Conservation (phyloP, 2,329 filamentous ascomycete species). For the Scedosporium dehoogii region DNA sequence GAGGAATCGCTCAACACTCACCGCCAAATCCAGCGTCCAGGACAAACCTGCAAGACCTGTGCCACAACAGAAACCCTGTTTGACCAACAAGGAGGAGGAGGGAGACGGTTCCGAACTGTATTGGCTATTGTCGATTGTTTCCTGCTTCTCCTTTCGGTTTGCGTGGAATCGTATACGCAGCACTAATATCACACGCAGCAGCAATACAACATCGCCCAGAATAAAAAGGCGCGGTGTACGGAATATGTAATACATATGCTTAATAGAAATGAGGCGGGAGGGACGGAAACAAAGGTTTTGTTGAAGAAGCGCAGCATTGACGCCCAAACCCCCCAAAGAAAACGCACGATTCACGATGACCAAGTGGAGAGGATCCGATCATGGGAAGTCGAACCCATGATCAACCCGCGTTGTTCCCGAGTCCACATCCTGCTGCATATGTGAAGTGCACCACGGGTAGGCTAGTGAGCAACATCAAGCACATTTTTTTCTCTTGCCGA, state of each 20-base stretch:
- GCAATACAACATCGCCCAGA: background rate
- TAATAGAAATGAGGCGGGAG: background rate
- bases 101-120: background rate
- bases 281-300: background rate
- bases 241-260: background rate
- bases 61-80: background rate
- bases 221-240: background rate
- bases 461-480: background rate
- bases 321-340: background rate
- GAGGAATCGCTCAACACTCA: conserved; percentile 7
- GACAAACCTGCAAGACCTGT: background rate
- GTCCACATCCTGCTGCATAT: background rate
- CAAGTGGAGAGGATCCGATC: background rate
- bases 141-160: background rate
- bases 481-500: too few species aligned
- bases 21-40: conserved; percentile 5
- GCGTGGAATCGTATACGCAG: background rate
- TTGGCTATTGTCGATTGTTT: background rate
- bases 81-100: background rate
- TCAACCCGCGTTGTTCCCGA: background rate
- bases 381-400: background rate
- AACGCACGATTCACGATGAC: background rate
- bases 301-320: background rate
- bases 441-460: background rate
- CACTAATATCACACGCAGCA: background rate